Evolutionary conservation across 371 early-diverging fungal species (phyloP).

Genomic region (Zopfochytrium polystomum): DNA sequence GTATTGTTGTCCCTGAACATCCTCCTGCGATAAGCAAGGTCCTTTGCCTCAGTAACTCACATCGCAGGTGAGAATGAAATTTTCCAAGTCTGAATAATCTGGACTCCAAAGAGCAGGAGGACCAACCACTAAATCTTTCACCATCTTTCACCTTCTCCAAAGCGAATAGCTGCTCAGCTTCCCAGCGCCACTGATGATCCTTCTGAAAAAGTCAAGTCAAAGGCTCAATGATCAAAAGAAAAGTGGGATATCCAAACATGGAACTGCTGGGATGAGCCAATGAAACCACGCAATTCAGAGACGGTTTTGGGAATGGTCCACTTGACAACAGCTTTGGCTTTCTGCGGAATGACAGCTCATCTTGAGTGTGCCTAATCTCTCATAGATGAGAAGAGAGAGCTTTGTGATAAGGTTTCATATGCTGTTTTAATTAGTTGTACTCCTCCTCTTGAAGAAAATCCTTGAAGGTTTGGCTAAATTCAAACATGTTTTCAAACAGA

Average conservation of each 20-base stretch:
- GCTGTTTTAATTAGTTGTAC: too few relatives aligned
- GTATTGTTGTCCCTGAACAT: not conserved
- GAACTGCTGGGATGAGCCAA: constrained; percentile 3
- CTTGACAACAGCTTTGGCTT: constrained; percentile 6
- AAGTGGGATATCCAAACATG: not conserved
- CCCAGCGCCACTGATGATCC: constrained; percentile 1
- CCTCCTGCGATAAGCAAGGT: constrained; percentile 7
- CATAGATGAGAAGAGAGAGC: too few relatives aligned
- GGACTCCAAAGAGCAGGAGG: not conserved
- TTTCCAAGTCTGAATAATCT: constrained; percentile 1
- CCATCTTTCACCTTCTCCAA: constrained; percentile 7
- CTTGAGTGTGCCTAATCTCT: too few relatives aligned
- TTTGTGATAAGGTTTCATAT: too few relatives aligned
- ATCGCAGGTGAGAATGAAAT: constrained; percentile 15
- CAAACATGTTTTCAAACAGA: too few relatives aligned
- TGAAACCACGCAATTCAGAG: constrained; percentile 9
- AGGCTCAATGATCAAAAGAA: too few relatives aligned
- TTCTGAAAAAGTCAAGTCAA: constrained; percentile 9
- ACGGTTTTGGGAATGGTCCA: not conserved
- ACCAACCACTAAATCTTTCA: not conserved
- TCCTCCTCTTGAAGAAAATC: too few relatives aligned
- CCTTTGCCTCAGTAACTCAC: constrained; percentile 10
- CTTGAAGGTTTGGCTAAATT: too few relatives aligned
- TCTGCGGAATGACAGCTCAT: not conserved
- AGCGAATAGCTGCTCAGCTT: not conserved